Conservation (phyloP, 768 basidiomycete species). For the Exsudoporus frostii region DNA sequence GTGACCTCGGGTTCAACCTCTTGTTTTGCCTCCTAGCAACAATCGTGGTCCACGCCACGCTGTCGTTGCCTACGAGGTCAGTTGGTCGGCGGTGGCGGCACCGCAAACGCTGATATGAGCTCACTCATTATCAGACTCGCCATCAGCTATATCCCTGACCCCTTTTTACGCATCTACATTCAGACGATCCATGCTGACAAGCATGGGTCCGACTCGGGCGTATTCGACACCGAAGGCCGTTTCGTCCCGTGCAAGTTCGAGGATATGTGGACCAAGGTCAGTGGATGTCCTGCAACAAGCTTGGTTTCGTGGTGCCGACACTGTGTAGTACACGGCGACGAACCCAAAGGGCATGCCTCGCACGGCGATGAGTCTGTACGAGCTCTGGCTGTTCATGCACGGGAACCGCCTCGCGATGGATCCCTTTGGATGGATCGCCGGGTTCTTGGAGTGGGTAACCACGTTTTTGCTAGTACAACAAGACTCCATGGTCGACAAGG, state of each 20-base stretch:
- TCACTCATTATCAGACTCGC: conserved; percentile 12
- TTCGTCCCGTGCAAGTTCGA: conserved; percentile 42
- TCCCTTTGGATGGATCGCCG: conserved; percentile 36
- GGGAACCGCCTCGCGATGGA: conserved; percentile 36
- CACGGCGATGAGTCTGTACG: conserved; percentile 27
- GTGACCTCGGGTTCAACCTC: conserved; percentile 40
- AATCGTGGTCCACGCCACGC: conserved; percentile 32
- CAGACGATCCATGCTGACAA: conserved; percentile 35
- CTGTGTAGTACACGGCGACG: conserved; percentile 14
- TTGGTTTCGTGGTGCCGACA: not conserved
- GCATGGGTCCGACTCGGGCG: conserved; percentile 44
- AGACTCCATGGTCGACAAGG: conserved; percentile 39
- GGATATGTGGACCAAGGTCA: conserved; percentile 42
- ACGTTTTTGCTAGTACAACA: conserved; percentile 40
- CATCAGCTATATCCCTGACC: conserved; percentile 36
- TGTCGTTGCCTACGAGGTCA: conserved; percentile 37
- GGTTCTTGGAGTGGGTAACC: conserved; percentile 37
- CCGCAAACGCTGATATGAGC: not conserved
- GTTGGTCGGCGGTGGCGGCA: not conserved
- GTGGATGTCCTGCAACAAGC: not conserved
- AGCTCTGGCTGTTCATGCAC: conserved; percentile 31
- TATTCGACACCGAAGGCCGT: conserved; percentile 40
- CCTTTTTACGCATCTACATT: conserved; percentile 39
- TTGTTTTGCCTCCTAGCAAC: conserved; percentile 34
- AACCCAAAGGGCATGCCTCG: conserved; percentile 6